Evolutionary conservation across 805 yeast species (phyloP).

Genomic region (Kuraishia capsulata): DNA sequence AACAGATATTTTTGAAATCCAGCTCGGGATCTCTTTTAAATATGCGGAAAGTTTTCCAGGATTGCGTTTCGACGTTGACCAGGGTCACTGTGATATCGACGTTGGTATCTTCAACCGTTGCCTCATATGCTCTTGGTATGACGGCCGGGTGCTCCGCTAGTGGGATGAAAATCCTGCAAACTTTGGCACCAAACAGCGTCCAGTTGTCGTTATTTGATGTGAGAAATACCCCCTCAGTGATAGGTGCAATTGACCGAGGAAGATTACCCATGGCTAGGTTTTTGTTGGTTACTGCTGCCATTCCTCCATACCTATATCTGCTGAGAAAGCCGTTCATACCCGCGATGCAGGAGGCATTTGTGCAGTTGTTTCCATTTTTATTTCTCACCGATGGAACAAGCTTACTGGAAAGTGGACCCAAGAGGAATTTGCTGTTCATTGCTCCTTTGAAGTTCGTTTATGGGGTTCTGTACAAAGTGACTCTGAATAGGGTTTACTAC

Average conservation of each 20-base stretch:
- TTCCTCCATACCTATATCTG: slow-evolving; percentile 20
- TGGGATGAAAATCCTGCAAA: slow-evolving; percentile 19
- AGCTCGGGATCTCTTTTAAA: slow-evolving; percentile 1
- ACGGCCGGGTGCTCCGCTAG: slow-evolving; percentile 12
- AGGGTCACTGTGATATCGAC: slow-evolving; percentile 10
- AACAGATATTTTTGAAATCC: slow-evolving; percentile 18
- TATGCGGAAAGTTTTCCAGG: slow-evolving; percentile 3
- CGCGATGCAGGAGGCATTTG: slow-evolving; percentile 8
- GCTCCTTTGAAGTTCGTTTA: slow-evolving; percentile 9
- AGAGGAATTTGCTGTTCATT: slow-evolving; percentile 5
- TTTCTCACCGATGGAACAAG: slow-evolving; percentile 7
- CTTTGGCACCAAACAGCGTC: slow-evolving; percentile 22
- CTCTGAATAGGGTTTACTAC: slow-evolving; percentile 25
- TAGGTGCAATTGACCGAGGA: slow-evolving; percentile 12
- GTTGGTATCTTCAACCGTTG: slow-evolving; percentile 11
- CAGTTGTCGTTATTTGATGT: slow-evolving; percentile 20
- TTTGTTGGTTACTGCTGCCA: slow-evolving; percentile 13
- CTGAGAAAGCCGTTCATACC: slow-evolving; percentile 12
- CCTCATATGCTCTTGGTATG: slow-evolving; percentile 14
- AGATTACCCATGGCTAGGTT: slow-evolving; percentile 13
- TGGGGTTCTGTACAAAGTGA: slow-evolving; percentile 9
- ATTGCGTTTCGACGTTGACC: slow-evolving; percentile 9
- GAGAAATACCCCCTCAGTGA: slow-evolving; percentile 4
- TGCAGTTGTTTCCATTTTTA: slow-evolving; percentile 14
- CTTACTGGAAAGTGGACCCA: slow-evolving; percentile 5